These are phyloP conservation scores for Paraurostyla sp. DNA, from an alignment of 73 alveolate genomes.

Conservation along the genomic window DNA sequence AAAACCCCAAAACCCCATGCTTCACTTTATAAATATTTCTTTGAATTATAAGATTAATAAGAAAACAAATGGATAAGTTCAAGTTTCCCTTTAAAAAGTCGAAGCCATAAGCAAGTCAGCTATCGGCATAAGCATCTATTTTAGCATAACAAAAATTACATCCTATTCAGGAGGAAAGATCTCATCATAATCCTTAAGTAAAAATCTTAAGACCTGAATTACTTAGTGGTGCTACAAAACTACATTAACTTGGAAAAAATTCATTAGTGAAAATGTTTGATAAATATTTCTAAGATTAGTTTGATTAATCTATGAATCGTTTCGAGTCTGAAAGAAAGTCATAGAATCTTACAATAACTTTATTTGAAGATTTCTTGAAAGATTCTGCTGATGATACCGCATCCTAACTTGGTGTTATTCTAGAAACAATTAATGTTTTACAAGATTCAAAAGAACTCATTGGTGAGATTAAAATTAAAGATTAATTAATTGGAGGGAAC, in stretches of 20 bases:
- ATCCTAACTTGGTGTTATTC: neutral
- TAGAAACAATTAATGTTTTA: conserved; percentile 9
- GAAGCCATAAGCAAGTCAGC: neutral
- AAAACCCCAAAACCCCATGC: too few species aligned
- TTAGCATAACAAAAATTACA: too few species aligned
- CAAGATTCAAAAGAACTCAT: neutral
- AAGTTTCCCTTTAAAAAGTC: conserved; percentile 27
- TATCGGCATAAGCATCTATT: too few species aligned
- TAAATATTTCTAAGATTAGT: conserved; percentile 24
- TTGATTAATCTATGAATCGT: conserved; percentile 31
- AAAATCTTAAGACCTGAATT: conserved; percentile 9
- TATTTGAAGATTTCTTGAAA: conserved; percentile 12
- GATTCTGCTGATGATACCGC: neutral
- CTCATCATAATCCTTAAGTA: neutral
- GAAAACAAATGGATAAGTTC: neutral
- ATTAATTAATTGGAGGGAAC: conserved; percentile 10
- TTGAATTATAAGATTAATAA: too few species aligned
- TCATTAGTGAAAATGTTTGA: conserved; percentile 36
- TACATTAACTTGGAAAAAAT: neutral
- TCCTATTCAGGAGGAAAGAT: neutral
- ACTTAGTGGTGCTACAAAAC: neutral
- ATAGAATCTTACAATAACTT: neutral
- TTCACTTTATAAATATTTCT: too few species aligned
- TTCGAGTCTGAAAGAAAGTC: neutral
- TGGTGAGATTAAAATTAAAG: neutral